These are phyloP conservation scores for Lolium perenne DNA, from an alignment of 176 grass and related monocot genomes.

Conservation along the genomic window DNA sequence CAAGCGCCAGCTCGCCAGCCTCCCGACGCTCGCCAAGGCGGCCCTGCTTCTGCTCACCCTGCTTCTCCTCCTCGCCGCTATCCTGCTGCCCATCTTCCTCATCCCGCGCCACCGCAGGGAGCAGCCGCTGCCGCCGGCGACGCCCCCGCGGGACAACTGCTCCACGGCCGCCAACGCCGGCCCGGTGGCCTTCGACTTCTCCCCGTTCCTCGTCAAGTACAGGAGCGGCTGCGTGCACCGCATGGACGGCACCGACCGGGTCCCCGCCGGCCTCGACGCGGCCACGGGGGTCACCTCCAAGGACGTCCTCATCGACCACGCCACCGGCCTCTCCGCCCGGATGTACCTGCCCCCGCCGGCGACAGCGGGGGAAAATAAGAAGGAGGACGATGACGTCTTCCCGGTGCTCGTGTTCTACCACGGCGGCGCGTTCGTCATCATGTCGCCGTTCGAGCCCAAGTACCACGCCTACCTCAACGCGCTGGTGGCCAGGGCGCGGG, in stretches of 20 bases:
- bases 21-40: constrained; percentile 22
- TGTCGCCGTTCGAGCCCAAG: constrained; percentile 81
- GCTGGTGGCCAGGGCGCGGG: constrained; percentile 54
- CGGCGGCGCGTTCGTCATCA: constrained; percentile 83
- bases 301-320: constrained; percentile 63
- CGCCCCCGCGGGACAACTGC: constrained; percentile 44
- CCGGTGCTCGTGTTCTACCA: constrained; percentile 72
- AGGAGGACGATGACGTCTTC: not conserved
- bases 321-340: constrained; percentile 46
- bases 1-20: constrained; percentile 33
- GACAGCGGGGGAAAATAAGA: not conserved
- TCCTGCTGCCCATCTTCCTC: constrained; percentile 49
- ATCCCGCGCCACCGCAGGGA: constrained; percentile 33
- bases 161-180: constrained; percentile 50
- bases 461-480: constrained; percentile 79
- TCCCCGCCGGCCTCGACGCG: constrained; percentile 49
- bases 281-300: constrained; percentile 60
- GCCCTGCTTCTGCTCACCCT: not conserved
- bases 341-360: constrained; percentile 57
- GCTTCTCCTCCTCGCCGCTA: constrained; percentile 37
- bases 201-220: constrained; percentile 69
- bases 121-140: not conserved
- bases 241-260: constrained; percentile 44
- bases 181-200: constrained; percentile 64
- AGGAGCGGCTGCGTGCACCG: constrained; percentile 66